phyloP scores from a whole-genome alignment of 208 protist genomes.

The Trypanosoma boissoni region DNA sequence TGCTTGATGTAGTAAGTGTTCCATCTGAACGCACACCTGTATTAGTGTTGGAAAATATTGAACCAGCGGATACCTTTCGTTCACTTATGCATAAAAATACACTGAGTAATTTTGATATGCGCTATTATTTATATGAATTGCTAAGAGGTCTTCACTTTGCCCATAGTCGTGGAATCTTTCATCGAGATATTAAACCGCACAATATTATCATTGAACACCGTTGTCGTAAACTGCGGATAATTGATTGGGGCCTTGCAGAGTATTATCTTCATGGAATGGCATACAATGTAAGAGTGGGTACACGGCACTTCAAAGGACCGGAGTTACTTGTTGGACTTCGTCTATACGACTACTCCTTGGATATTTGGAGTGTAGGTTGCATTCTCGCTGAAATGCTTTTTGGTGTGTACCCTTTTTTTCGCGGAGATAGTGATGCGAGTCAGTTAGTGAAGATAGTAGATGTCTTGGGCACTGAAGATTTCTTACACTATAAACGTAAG shows the following conservation, averaged over 20 bases:
- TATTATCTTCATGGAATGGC: conserved; percentile 98
- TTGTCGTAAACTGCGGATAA: conserved; percentile 93
- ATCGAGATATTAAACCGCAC: conserved; percentile 99
- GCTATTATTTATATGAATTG: conserved; percentile 98
- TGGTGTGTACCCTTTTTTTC: conserved; percentile 98
- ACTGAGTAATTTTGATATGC: conserved; percentile 97
- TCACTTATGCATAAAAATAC: conserved; percentile 90
- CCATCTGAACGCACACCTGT: conserved; percentile 93
- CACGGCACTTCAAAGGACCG: conserved; percentile 98
- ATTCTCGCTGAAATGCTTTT: conserved; percentile 99
- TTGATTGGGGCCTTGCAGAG: conserved; percentile 99
- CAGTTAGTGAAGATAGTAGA: conserved; percentile 96
- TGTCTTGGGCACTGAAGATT: conserved; percentile 95
- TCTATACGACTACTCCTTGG: conserved; percentile 99
- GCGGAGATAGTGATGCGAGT: conserved; percentile 98
- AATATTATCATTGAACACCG: conserved; percentile 99
- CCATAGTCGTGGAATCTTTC: conserved; percentile 99
- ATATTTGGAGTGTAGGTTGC: conserved; percentile 99
- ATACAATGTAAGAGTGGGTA: conserved; percentile 99
- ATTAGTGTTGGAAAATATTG: conserved; percentile 99
- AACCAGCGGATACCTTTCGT: conserved; percentile 95
- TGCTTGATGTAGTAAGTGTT: conserved; percentile 98
- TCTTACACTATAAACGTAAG: conserved; percentile 95
- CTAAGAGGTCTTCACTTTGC: conserved; percentile 94
- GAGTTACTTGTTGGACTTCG: conserved; percentile 98